A percentile compares a stretch with the other conserved stretches of the same genome.
Evolutionary conservation across 225 moss, liverwort and hornwort genomes (phyloP).

Genomic region (Sphagnum contortum): DNA sequence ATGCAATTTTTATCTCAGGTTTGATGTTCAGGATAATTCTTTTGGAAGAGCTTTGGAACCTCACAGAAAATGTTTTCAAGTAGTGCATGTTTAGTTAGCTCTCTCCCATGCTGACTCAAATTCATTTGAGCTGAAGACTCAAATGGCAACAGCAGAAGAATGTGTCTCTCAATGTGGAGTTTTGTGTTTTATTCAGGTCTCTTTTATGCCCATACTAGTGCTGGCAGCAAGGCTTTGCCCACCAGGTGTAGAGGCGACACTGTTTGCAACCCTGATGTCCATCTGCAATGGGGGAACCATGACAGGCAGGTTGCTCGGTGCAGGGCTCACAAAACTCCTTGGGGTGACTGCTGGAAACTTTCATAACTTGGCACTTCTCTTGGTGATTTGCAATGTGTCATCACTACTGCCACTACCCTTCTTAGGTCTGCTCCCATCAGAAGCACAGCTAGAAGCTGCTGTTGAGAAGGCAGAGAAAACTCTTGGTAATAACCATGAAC

Average conservation of each 20-base stretch:
- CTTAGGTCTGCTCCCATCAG: constrained; percentile 43
- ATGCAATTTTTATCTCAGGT: neutral
- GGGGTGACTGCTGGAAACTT: constrained; percentile 52
- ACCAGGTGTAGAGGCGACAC: constrained; percentile 53
- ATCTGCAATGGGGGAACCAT: constrained; percentile 49
- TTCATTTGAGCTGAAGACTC: neutral
- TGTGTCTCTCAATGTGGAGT: neutral
- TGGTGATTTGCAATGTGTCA: constrained; percentile 46
- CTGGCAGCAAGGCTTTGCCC: constrained; percentile 57
- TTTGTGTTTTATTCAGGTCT: constrained; percentile 29
- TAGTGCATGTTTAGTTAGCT: neutral
- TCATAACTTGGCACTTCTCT: constrained; percentile 32
- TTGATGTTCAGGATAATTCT: too few relatives aligned
- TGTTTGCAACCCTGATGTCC: constrained; percentile 61
- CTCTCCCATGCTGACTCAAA: neutral
- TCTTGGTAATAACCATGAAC: constrained; percentile 24
- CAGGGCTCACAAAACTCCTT: constrained; percentile 37
- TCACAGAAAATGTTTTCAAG: too few relatives aligned
- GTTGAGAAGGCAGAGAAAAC: constrained; percentile 65
- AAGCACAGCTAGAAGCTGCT: constrained; percentile 47
- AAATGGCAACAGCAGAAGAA: too few relatives aligned
- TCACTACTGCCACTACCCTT: constrained; percentile 58
- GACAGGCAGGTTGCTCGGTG: constrained; percentile 43
- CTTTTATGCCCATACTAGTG: constrained; percentile 62
- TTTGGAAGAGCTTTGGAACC: too few relatives aligned